Evolutionary conservation across 352 stramenopile species (phyloP).

Genomic region (Aphanomyces euteiches): DNA sequence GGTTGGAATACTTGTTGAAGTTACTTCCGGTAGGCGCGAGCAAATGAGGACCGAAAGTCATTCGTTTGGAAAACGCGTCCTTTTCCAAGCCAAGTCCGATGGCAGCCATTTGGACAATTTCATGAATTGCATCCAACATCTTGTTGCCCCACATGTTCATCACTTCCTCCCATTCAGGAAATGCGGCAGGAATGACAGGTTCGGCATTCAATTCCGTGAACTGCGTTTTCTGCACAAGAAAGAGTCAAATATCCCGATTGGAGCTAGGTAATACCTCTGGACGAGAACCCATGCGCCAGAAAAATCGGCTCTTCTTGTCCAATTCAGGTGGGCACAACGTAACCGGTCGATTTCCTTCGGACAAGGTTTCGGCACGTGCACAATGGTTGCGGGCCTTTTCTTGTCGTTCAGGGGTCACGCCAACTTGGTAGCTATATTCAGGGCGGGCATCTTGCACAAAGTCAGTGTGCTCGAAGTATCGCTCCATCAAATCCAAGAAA

Average conservation of each 20-base stretch:
- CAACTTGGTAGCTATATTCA: constrained; percentile 86
- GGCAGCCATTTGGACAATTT: constrained; percentile 85
- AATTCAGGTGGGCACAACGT: constrained; percentile 85
- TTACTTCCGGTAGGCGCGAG: constrained; percentile 88
- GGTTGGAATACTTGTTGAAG: constrained; percentile 71
- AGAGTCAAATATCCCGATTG: too few relatives aligned
- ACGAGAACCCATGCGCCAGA: constrained; percentile 88
- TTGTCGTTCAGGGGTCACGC: constrained; percentile 82
- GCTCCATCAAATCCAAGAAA: constrained; percentile 93
- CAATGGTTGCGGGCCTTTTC: constrained; percentile 87
- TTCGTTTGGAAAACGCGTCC: constrained; percentile 66
- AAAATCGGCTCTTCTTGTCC: constrained; percentile 93
- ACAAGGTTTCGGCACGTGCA: constrained; percentile 45
- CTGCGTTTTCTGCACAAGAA: constrained; percentile 47
- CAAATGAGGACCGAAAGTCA: constrained; percentile 85
- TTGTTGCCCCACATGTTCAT: constrained; percentile 93
- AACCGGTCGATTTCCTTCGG: constrained; percentile 60
- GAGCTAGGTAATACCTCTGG: constrained; percentile 31
- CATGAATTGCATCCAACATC: constrained; percentile 74
- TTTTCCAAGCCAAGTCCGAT: constrained; percentile 82
- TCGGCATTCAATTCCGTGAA: constrained; percentile 86
- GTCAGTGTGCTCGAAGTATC: constrained; percentile 87
- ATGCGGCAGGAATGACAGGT: constrained; percentile 76
- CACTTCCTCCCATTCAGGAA: constrained; percentile 80
- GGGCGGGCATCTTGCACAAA: constrained; percentile 84